Evolutionary conservation across 192 early-diverging fungal genomes (phyloP).

Genomic region (Allomyces macrogynus): DNA sequence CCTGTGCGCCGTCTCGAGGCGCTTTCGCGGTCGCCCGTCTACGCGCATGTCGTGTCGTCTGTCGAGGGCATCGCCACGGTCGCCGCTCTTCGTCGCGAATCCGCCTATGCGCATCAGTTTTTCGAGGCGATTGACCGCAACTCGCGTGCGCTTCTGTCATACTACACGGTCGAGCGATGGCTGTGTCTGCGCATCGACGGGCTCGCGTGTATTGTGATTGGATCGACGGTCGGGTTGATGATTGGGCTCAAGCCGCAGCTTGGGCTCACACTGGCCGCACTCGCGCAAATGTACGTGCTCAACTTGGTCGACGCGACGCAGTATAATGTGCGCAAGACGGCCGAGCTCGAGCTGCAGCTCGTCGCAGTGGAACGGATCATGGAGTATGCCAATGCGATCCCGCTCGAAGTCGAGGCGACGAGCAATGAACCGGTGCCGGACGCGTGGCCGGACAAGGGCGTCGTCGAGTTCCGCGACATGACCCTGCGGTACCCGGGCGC

Average conservation of each 20-base stretch:
- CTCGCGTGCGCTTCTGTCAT: slow-evolving; percentile 67
- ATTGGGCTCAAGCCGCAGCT: slow-evolving; percentile 30
- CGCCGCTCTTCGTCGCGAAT: slow-evolving; percentile 57
- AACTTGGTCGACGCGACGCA: slow-evolving; percentile 67
- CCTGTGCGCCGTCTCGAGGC: slow-evolving; percentile 80
- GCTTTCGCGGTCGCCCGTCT: slow-evolving; percentile 50
- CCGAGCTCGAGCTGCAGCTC: slow-evolving; percentile 30
- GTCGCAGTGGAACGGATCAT: slow-evolving; percentile 59
- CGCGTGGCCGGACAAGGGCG: background rate
- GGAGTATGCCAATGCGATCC: slow-evolving; percentile 53
- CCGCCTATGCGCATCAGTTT: slow-evolving; percentile 39
- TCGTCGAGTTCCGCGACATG: background rate
- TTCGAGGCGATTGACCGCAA: slow-evolving; percentile 43
- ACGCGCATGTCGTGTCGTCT: slow-evolving; percentile 64
- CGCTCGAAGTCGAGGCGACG: slow-evolving; percentile 54
- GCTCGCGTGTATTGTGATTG: slow-evolving; percentile 46
- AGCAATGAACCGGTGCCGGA: slow-evolving; percentile 1
- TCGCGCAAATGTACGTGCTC: slow-evolving; percentile 64
- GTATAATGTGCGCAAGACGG: slow-evolving; percentile 45
- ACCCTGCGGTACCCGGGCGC: background rate
- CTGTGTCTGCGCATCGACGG: slow-evolving; percentile 65
- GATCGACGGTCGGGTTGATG: slow-evolving; percentile 46
- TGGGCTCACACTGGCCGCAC: slow-evolving; percentile 68
- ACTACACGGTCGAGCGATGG: slow-evolving; percentile 80
- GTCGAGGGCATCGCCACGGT: slow-evolving; percentile 56